Evolutionary conservation across 176 grass and related monocot genomes (phyloP).

Genomic region (Aegilops tauschii): DNA sequence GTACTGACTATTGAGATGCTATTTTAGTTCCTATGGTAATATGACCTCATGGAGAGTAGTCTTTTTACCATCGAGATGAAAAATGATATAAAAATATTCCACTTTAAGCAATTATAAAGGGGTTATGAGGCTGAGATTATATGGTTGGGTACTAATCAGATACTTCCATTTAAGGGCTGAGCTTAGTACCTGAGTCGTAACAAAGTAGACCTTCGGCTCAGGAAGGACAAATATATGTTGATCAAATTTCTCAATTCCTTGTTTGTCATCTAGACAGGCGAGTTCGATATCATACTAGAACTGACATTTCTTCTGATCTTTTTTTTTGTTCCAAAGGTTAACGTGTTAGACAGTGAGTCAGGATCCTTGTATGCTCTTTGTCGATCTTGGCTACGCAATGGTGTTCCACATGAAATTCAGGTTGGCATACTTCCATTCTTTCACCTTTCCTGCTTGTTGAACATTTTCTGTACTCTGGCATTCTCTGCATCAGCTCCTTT

Average conservation of each 20-base stretch:
- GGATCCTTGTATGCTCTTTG: slow-evolving; percentile 64
- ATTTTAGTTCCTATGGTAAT: not conserved
- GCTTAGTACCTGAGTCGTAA: not conserved
- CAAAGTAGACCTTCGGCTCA: not conserved
- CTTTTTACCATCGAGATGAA: not conserved
- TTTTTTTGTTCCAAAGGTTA: slow-evolving; percentile 44
- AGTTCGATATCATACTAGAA: not conserved
- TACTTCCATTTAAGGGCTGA: not conserved
- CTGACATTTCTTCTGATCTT: slow-evolving; percentile 30
- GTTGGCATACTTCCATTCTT: slow-evolving; percentile 27
- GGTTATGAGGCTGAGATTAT: not conserved
- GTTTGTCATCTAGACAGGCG: not conserved
- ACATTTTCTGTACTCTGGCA: not conserved
- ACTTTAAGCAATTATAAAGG: not conserved
- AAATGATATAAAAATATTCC: not conserved
- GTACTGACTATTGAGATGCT: not conserved
- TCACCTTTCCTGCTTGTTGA: slow-evolving; percentile 11
- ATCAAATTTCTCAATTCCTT: not conserved
- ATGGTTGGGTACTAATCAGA: not conserved
- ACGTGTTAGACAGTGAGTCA: slow-evolving; percentile 46
- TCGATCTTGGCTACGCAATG: slow-evolving; percentile 61
- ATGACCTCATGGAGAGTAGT: not conserved
- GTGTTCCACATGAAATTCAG: slow-evolving; percentile 58
- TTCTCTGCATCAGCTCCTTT: slow-evolving; percentile 7
- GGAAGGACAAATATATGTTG: not conserved